phyloP scores from a whole-genome alignment of 2,329 filamentous ascomycete species.

The Cercospora canescens region DNA sequence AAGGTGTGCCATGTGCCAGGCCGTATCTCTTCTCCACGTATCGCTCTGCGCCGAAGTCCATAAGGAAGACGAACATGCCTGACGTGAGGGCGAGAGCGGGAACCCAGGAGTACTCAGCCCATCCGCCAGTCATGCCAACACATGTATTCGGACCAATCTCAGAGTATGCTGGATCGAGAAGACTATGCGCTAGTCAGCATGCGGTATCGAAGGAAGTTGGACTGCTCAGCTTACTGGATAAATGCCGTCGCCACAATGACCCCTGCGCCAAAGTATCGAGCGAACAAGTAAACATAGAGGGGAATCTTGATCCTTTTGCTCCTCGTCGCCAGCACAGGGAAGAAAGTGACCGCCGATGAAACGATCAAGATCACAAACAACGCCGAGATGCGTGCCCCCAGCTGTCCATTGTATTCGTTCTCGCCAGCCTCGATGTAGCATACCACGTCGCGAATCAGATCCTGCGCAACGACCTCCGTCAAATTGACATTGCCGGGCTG shows the following conservation, averaged over 20 bases:
- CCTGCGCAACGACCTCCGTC: conserved; percentile 14
- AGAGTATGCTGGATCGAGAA: conserved; percentile 33
- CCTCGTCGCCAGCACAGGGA: conserved; percentile 49
- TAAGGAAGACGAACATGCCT: conserved; percentile 51
- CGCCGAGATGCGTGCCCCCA: conserved; percentile 46
- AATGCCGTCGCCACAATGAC: conserved; percentile 51
- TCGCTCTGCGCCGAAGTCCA: conserved; percentile 53
- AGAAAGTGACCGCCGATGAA: conserved; percentile 45
- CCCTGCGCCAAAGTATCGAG: conserved; percentile 49
- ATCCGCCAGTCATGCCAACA: conserved; percentile 55
- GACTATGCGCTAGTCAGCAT: conserved; percentile 33
- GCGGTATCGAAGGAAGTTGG: background rate
- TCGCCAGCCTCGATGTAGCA: conserved; percentile 23
- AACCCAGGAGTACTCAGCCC: conserved; percentile 55
- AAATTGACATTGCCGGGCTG: conserved; percentile 22
- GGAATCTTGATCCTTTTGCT: conserved; percentile 41
- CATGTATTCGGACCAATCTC: conserved; percentile 44
- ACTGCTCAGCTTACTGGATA: conserved; percentile 40
- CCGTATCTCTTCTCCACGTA: conserved; percentile 53
- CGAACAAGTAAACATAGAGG: conserved; percentile 48
- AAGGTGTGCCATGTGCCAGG: conserved; percentile 32
- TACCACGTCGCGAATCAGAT: conserved; percentile 14
- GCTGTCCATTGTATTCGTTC: conserved; percentile 57
- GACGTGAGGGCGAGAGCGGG: conserved; percentile 53
- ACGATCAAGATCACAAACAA: conserved; percentile 48